A percentile compares a stretch with the other conserved stretches of the same genome.
Conservation (phyloP, 2,329 filamentous ascomycete genomes). For the Paecilomyces dactylethromorphus region DNA sequence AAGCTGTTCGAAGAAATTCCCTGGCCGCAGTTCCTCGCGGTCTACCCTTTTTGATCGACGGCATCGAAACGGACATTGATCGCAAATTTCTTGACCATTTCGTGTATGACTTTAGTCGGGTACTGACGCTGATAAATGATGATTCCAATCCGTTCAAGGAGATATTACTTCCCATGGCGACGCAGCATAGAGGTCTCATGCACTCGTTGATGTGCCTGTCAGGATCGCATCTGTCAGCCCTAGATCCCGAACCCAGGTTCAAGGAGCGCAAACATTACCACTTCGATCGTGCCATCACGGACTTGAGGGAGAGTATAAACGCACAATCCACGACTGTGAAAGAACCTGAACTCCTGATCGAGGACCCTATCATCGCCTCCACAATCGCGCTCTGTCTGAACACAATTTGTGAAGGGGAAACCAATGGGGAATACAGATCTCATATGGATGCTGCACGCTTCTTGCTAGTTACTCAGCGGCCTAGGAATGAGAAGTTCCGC, state of each 20-base stretch:
- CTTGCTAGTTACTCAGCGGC: slow-evolving; percentile 58
- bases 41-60: slow-evolving; percentile 62
- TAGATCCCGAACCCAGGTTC: slow-evolving; percentile 44
- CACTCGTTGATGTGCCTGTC: slow-evolving; percentile 81
- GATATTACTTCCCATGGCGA: slow-evolving; percentile 74
- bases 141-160: slow-evolving; percentile 80
- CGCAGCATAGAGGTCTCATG: slow-evolving; percentile 75
- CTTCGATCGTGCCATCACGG: slow-evolving; percentile 38
- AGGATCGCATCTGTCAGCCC: slow-evolving; percentile 62
- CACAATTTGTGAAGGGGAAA: slow-evolving; percentile 55
- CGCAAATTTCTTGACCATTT: slow-evolving; percentile 79
- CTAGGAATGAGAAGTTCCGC: slow-evolving; percentile 61
- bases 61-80: slow-evolving; percentile 74
- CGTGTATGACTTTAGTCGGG: slow-evolving; percentile 68
- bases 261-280: slow-evolving; percentile 51
- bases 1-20: slow-evolving; percentile 25
- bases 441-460: slow-evolving; percentile 71
- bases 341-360: slow-evolving; percentile 34
- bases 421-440: slow-evolving; percentile 65
- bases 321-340: slow-evolving; percentile 17
- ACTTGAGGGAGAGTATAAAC: slow-evolving; percentile 35
- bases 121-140: slow-evolving; percentile 76
- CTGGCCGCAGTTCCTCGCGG: slow-evolving; percentile 34
- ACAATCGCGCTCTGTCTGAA: slow-evolving; percentile 56
- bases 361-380: slow-evolving; percentile 56